Evolutionary conservation across 768 basidiomycete genomes (phyloP).

Genomic region (Postia placenta): DNA sequence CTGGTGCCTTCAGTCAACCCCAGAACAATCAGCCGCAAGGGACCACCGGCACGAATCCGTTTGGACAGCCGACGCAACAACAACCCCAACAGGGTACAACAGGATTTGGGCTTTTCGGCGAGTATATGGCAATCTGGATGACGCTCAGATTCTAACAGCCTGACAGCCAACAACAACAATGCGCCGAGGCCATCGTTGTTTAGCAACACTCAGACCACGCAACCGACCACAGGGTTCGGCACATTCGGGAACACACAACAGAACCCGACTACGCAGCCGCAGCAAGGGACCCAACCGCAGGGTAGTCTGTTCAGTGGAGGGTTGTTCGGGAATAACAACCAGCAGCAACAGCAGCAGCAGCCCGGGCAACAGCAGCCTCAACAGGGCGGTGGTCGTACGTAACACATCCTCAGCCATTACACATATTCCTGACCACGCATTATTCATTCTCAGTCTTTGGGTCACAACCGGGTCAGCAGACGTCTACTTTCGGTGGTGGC

Average conservation of each 20-base stretch:
- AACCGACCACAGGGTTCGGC: constrained; percentile 23
- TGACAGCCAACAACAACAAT: constrained; percentile 17
- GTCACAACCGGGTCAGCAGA: constrained; percentile 13
- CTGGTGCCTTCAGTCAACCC: constrained; percentile 22
- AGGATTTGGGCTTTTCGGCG: constrained; percentile 33
- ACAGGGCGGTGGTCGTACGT: constrained; percentile 17
- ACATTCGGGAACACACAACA: constrained; percentile 31
- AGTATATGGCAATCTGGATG: constrained; percentile 1
- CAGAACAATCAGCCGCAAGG: constrained; percentile 21
- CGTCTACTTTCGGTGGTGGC: constrained; percentile 33
- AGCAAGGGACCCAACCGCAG: constrained; percentile 18
- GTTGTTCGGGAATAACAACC: constrained; percentile 13
- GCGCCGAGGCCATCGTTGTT: constrained; percentile 43
- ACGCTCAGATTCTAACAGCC: neutral
- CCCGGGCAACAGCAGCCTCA: constrained; percentile 11
- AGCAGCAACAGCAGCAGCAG: constrained; percentile 7
- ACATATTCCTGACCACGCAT: neutral
- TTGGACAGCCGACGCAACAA: constrained; percentile 28
- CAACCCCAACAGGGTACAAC: constrained; percentile 16
- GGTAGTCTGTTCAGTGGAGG: constrained; percentile 16
- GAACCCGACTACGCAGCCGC: constrained; percentile 32
- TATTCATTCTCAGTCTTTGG: constrained; percentile 18
- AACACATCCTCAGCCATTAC: neutral
- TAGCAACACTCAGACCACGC: constrained; percentile 33
- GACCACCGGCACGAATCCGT: constrained; percentile 25